Percentiles rank a stretch among this genome's conserved stretches.
phyloP scores from a whole-genome alignment of 352 stramenopile species.

The Globisporangium parvum region DNA sequence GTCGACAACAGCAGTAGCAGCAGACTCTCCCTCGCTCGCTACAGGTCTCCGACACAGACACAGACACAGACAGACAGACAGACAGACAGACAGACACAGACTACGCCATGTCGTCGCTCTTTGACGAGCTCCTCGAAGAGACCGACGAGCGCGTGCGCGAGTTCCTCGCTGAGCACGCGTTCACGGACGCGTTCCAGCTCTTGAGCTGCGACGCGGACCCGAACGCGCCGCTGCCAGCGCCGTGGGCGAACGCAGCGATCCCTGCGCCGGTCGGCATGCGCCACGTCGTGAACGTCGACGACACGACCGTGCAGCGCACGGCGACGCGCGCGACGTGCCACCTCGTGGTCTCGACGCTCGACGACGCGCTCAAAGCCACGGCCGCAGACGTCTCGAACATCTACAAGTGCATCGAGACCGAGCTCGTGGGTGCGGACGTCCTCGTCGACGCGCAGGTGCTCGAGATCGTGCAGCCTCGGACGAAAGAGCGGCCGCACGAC shows the following conservation, averaged over 20 bases:
- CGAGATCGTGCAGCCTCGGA: conserved; percentile 56
- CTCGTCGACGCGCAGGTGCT: conserved; percentile 66
- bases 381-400: conserved; percentile 43
- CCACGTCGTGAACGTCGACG: conserved; percentile 35
- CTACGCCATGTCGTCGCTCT: conserved; percentile 8
- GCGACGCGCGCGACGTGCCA: conserved; percentile 51
- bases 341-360: conserved; percentile 44
- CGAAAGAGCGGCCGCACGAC: conserved; percentile 61
- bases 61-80: background rate
- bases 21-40: too few species aligned
- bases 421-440: conserved; percentile 45
- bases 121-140: conserved; percentile 12
- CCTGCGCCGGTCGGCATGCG: conserved; percentile 35
- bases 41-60: background rate
- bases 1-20: too few species aligned
- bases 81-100: background rate
- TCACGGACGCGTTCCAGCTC: conserved; percentile 12
- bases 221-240: conserved; percentile 18
- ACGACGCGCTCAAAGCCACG: conserved; percentile 53
- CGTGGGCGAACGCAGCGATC: conserved; percentile 30
- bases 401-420: conserved; percentile 49
- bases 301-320: conserved; percentile 34
- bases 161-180: conserved; percentile 11
- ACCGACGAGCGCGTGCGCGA: conserved; percentile 14
- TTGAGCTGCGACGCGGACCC: conserved; percentile 3